These are phyloP conservation scores for Apostasia shenzhenica DNA, from an alignment of 106 monocot species.

Conservation along the genomic window DNA sequence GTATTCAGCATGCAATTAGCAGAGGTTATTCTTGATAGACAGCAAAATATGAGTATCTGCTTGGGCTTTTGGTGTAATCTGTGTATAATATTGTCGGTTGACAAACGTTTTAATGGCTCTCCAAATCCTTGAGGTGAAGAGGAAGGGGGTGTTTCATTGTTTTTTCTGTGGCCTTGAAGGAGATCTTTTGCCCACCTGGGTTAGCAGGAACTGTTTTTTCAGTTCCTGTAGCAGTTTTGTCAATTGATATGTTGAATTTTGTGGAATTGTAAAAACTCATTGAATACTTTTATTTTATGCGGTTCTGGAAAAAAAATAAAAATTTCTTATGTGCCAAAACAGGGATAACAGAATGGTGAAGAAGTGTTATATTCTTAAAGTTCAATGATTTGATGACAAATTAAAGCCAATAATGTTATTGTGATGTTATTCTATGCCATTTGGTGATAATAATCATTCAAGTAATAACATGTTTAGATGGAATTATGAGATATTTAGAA, in stretches of 20 bases:
- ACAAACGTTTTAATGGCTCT: neutral
- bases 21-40: neutral
- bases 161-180: neutral
- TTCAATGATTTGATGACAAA: no score
- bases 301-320: no score
- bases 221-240: slow-evolving; percentile 17
- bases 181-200: neutral
- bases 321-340: no score
- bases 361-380: no score
- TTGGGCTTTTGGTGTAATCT: slow-evolving; percentile 7
- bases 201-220: neutral
- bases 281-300: no score
- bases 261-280: neutral
- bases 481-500: no score
- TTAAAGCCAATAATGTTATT: no score
- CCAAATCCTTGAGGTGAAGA: neutral
- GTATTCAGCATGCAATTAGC: slow-evolving; percentile 2
- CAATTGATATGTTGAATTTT: neutral
- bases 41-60: neutral
- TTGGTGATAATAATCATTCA: no score
- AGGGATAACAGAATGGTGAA: no score
- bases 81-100: slow-evolving; percentile 6
- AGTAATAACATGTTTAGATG: no score
- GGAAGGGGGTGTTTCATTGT: neutral
- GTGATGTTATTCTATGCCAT: no score